Evolutionary conservation across 345 rosid genomes (phyloP), one percentile per base, ranked within the genome.

Genomic region (Excoecaria cochinchinensis): DNA sequence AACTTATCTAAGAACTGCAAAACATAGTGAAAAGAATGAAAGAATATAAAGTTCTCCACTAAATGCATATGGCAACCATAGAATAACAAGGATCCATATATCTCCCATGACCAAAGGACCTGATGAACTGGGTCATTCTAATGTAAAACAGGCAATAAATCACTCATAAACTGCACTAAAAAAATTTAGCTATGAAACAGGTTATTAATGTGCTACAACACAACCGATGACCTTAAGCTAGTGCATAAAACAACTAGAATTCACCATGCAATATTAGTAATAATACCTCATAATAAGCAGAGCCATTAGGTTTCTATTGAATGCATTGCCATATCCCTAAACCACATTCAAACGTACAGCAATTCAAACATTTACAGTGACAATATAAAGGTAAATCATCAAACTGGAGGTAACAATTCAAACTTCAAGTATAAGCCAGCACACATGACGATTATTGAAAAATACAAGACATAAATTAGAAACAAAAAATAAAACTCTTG

Each of bases 371-470:
- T 59, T 36, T n/a, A 16, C 19, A 57, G 46, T 21, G 25, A 65
- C 58, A 61, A 40, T 62, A 48, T 9, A 78, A 24, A 65, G 62
- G 39, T 16, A 7, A 31, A 69, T 59, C 65, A 66, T 56, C 44
- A 67, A 24, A 24, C 64, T 70, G 38, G 46, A 21, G 50, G 31
- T 51, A 72, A 67, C 46, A 53, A 72, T 53, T 76, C 71, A 57
- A 74, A 74, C 74, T 52, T 63, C 77, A 42, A 58, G 50, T 44
- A 4, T 53, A 66, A 73, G 70, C 67, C 51, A 38, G 63, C 16
- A 72, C 24, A 76, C 67, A 78, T 19, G 55, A 63, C 19, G 7
- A 51, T 19, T 39, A 17, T 65, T 42, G 50, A 51, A n/a, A 36
- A 51, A 22, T 42, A 16, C 50, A 47, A 21, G 40, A 22, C 8